Evolutionary conservation across 2,329 filamentous ascomycete species (phyloP).

Genomic region (Trichoderma sp.): DNA sequence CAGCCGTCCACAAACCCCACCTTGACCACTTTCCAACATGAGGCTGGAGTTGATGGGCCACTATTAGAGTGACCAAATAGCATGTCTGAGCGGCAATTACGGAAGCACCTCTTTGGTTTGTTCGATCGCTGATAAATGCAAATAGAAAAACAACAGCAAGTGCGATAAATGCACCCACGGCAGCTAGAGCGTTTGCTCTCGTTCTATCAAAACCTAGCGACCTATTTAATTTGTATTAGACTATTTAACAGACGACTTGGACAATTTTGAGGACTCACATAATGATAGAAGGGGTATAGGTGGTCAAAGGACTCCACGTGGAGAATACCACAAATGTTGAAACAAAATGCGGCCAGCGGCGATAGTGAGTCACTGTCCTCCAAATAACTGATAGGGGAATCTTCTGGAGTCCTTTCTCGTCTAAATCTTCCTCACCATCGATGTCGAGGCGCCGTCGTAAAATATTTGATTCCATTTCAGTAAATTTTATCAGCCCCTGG

Average conservation of each 20-base stretch:
- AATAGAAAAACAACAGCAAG: constrained; percentile 54
- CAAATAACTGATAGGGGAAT: constrained; percentile 48
- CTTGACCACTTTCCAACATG: constrained; percentile 52
- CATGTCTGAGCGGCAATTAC: constrained; percentile 51
- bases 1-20: constrained; percentile 55
- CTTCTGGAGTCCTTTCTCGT: constrained; percentile 34
- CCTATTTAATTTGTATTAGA: constrained; percentile 30
- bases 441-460: not conserved
- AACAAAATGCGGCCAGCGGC: constrained; percentile 54
- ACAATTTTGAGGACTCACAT: constrained; percentile 35
- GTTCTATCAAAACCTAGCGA: constrained; percentile 51
- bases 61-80: constrained; percentile 51
- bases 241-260: not conserved
- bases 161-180: constrained; percentile 48
- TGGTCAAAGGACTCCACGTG: constrained; percentile 56
- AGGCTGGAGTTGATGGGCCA: constrained; percentile 47
- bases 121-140: constrained; percentile 52
- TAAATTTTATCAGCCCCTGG: not conserved
- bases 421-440: not conserved
- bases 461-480: constrained; percentile 1
- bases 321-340: constrained; percentile 56
- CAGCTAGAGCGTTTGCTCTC: constrained; percentile 52
- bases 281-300: constrained; percentile 54
- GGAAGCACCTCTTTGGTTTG: constrained; percentile 47
- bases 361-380: constrained; percentile 50